Evolutionary conservation across 441 rosid genomes (phyloP), one percentile per base, ranked within the genome.

Genomic region (Aleurites moluccanus): DNA sequence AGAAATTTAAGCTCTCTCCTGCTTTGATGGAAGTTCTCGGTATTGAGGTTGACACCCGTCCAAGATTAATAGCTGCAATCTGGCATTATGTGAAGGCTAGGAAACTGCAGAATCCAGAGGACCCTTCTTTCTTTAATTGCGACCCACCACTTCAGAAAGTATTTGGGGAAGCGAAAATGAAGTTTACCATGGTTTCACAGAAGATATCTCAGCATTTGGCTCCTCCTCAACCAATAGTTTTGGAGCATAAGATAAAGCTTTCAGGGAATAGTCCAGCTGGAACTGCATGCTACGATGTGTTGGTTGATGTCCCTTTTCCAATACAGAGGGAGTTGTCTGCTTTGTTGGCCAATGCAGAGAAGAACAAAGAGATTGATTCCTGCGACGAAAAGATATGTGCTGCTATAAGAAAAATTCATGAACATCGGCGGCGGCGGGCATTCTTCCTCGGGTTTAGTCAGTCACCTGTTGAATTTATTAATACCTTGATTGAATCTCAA

Each of bases 1-100:
- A 93, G 74, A 95, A 91, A 80, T 95, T 82, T 79, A 95, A 93
- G 88, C 94, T 93, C 59, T 90, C 99, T 73, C 84, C 95, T 30
- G 88, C 94, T 60, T 84, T 95, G 82, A 84, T 84, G 86, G 98
- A 95, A 79, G 92, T 95, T 81, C 93, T 95, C 47, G 98, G 98
- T 64, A 86, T 95, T 66, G 99, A 95, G 76, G 97, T 91, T 71
- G 99, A 93, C 69, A 90, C 94, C 7, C 91, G 98, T 18, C 95
- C 97, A 10, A 88, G 99, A 83, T 88, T 93, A 70, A 87, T 95
- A 8, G 93, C 92, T 72, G 97, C 97, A 64, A 87, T 95, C 80
- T 95, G 97, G 98, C 96, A 91, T 81, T 95, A 95, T 77, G 96
- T 95, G 53, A 95, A 95, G 85, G 95, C 97, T 75, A 90, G 94